phyloP scores from a whole-genome alignment of 2,329 filamentous ascomycete genomes.

The Aspergillus fijiensis region DNA sequence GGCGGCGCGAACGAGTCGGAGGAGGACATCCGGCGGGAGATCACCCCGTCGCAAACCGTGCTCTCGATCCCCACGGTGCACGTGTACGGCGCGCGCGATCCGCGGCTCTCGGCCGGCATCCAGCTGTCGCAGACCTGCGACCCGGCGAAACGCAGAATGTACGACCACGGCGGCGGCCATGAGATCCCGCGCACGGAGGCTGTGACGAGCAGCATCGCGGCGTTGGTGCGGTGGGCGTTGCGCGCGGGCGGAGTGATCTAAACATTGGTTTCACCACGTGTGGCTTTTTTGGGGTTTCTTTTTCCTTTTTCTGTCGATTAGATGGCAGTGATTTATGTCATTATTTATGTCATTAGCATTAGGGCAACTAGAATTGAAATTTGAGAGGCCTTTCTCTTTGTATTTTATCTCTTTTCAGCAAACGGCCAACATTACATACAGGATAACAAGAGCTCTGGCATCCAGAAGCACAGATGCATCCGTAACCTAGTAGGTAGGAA shows the following conservation, averaged over 20 bases:
- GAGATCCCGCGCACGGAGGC: constrained; percentile 40
- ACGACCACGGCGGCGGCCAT: constrained; percentile 45
- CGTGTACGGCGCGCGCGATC: constrained; percentile 44
- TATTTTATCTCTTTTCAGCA: too few species aligned
- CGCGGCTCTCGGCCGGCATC: constrained; percentile 38
- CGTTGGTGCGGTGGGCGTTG: constrained; percentile 33
- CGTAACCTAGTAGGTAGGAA: too few species aligned
- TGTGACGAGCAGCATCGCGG: constrained; percentile 35
- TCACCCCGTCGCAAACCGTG: constrained; percentile 23
- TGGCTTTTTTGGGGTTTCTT: background rate
- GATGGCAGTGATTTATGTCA: background rate
- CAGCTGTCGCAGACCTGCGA: constrained; percentile 40
- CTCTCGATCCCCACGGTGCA: constrained; percentile 45
- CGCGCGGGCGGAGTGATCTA: constrained; percentile 6
- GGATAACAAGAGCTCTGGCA: too few species aligned
- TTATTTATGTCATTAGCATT: background rate
- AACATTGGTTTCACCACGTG: background rate
- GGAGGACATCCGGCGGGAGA: constrained; percentile 29
- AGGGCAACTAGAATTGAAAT: too few species aligned
- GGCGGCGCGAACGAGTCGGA: constrained; percentile 17
- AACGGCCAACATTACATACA: too few species aligned
- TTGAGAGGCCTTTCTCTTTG: too few species aligned
- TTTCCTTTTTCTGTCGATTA: background rate
- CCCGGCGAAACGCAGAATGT: constrained; percentile 28
- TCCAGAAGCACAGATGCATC: too few species aligned